Evolutionary conservation across 2,329 filamentous ascomycete species (phyloP), one percentile per base, ranked within the genome.

Genomic region (Eutypella sp.): DNA sequence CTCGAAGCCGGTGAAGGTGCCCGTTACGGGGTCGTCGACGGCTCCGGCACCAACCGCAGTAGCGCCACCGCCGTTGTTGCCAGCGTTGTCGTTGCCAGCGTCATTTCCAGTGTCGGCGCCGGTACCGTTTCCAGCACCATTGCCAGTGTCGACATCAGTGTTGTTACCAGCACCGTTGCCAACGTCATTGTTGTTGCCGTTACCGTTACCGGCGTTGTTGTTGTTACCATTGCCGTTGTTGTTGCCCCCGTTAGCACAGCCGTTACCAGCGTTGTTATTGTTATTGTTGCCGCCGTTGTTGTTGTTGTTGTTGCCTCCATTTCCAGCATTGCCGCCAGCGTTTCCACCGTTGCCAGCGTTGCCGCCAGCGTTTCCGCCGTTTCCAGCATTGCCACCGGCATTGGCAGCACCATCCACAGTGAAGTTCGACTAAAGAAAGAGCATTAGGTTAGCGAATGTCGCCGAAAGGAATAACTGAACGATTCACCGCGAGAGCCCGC

Each of bases 351-450:
- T 49, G 19, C 45, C 51, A 40, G 50, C 51, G 23, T 48, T 45
- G n/a, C 41, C 45, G 25, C 56, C 55, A 18, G 16, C 44, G 27
- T 46, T 45, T 15, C 36, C 25, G 15, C 27, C 41, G 16, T 40
- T 42, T 19, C 25, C 38, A 8, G 16, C 33, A 16, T 52, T 48
- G 34, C 33, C 34, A 27, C 20, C 46, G n/a, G 42, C 46, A 22
- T 51, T 54, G 4, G 58, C 54, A 25, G 52, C 56, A 22, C 61
- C 55, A 24, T 62, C 53, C 19, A 58, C 60, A 2, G 76, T 78
- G 54, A 87, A 82, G 64, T 81, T 81, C 52, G 71, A 70, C 34
- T 37, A 37, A 11, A 37, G n/a, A n/a, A n/a, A n/a, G n/a, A 4
- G 11, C 18, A 20, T 11, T 10, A 18, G 5, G 34, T 37, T 37